Conservation (phyloP, 306 rosid genomes). For the Gastrolobium bilobum region DNA sequence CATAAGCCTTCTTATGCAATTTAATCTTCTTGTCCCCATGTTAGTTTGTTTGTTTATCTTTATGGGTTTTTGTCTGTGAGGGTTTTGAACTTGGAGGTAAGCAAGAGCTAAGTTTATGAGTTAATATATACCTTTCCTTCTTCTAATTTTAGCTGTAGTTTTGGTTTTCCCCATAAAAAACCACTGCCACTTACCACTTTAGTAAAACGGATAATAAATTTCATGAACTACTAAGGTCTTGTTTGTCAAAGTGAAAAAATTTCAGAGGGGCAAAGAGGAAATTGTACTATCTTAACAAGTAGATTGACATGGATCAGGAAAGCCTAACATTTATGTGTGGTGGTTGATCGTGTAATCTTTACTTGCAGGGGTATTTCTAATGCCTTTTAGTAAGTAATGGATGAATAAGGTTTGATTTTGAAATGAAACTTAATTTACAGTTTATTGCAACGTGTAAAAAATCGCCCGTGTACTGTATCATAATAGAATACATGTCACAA, state of each 20-base stretch:
- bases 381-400: constrained; percentile 16
- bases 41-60: constrained; percentile 28
- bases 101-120: constrained; percentile 2
- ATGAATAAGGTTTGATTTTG: constrained; percentile 4
- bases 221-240: background rate
- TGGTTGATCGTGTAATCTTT: background rate
- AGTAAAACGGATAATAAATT: background rate
- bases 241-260: background rate
- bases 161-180: background rate
- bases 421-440: constrained; percentile 56
- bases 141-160: background rate
- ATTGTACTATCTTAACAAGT: background rate
- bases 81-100: constrained; percentile 14
- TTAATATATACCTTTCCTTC: background rate
- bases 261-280: background rate
- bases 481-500: constrained; percentile 95
- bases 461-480: constrained; percentile 91
- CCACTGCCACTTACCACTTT: constrained; percentile 1
- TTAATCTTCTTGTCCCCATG: constrained; percentile 19
- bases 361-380: constrained; percentile 4
- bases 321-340: background rate
- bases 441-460: constrained; percentile 92
- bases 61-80: background rate
- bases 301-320: background rate
- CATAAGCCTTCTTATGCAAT: background rate